These are phyloP conservation scores for Metarhizium humberi DNA, from an alignment of 2,329 filamentous ascomycete genomes.

Conservation along the genomic window DNA sequence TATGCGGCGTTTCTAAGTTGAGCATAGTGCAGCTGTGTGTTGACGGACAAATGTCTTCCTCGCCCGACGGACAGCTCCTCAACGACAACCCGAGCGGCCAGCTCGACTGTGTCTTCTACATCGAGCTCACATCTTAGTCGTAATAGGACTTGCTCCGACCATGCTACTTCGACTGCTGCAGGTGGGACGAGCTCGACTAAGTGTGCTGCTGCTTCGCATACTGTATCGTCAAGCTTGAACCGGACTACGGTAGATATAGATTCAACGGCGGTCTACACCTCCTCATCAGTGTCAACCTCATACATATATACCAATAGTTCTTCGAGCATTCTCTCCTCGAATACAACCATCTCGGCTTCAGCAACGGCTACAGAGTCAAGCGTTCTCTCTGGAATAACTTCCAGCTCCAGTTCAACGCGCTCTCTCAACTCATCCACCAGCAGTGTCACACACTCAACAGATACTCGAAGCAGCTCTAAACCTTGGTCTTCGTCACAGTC, in stretches of 20 bases:
- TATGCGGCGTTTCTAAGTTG: background rate
- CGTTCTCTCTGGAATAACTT: background rate
- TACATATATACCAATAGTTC: background rate
- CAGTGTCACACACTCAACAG: background rate
- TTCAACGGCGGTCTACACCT: background rate
- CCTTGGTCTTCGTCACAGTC: background rate
- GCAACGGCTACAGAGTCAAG: background rate
- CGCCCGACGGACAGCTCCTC: background rate
- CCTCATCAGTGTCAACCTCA: background rate
- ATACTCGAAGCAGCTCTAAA: background rate
- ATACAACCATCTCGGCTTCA: background rate
- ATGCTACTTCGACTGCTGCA: background rate
- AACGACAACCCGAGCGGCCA: too few species aligned
- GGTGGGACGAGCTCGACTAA: too few species aligned
- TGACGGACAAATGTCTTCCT: slow-evolving; percentile 6
- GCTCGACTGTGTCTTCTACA: background rate
- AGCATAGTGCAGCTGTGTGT: slow-evolving; percentile 18
- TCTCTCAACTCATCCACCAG: background rate
- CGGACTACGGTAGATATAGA: background rate
- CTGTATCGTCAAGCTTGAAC: background rate
- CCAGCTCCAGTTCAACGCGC: background rate
- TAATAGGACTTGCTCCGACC: background rate
- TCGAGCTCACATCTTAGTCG: background rate
- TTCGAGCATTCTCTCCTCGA: background rate
- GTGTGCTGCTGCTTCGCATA: background rate